phyloP scores from a whole-genome alignment of 2,329 filamentous ascomycete genomes.

The Aquanectria penicillioides region DNA sequence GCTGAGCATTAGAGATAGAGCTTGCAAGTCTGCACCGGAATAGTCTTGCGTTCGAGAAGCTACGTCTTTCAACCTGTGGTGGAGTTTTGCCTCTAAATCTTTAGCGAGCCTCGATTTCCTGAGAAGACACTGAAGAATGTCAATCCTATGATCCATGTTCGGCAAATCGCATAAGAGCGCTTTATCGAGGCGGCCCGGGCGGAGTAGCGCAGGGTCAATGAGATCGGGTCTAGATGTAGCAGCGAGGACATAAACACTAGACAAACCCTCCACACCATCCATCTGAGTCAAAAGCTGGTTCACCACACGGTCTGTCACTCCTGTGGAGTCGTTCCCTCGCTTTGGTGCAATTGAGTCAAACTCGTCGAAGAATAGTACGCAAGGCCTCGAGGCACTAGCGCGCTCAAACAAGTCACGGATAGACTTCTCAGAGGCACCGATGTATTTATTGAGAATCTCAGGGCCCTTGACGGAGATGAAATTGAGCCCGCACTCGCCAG shows the following conservation, averaged over 20 bases:
- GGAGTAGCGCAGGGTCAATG: slow-evolving; percentile 91
- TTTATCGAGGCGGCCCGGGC: slow-evolving; percentile 94
- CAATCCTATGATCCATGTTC: slow-evolving; percentile 78
- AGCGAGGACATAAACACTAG: slow-evolving; percentile 94
- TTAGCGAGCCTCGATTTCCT: too few species aligned
- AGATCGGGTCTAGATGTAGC: slow-evolving; percentile 93
- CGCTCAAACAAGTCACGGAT: slow-evolving; percentile 95
- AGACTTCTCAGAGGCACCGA: slow-evolving; percentile 95
- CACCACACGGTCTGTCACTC: slow-evolving; percentile 96
- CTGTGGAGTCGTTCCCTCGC: slow-evolving; percentile 94
- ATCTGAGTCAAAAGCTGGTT: slow-evolving; percentile 99
- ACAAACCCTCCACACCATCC: slow-evolving; percentile 96
- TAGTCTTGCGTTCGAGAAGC: too few species aligned
- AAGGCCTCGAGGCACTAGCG: slow-evolving; percentile 88
- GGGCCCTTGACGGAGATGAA: slow-evolving; percentile 99
- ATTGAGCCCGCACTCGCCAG: slow-evolving; percentile 95
- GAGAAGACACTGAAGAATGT: slow-evolving; percentile 88
- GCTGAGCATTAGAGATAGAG: too few species aligned
- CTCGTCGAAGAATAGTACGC: slow-evolving; percentile 97
- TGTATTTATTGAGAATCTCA: slow-evolving; percentile 99
- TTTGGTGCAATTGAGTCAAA: slow-evolving; percentile 99
- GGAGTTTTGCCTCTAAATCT: too few species aligned
- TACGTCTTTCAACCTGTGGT: too few species aligned
- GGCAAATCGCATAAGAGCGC: slow-evolving; percentile 92
- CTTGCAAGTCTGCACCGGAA: too few species aligned